Evolutionary conservation across 495 filamentous ascomycete species (phyloP).

Genomic region (Neurospora cerealis): DNA sequence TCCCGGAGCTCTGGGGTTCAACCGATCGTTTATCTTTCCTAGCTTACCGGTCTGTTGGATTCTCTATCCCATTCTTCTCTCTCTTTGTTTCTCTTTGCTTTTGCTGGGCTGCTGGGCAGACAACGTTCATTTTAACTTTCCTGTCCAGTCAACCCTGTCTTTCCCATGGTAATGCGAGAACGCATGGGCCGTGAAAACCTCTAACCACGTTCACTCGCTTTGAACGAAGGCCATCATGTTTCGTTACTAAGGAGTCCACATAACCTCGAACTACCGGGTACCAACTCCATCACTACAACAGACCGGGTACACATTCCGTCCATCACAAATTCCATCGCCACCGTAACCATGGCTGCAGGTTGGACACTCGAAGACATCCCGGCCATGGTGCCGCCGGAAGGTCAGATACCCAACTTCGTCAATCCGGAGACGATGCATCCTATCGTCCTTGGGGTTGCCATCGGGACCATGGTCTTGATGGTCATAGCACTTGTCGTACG

Average conservation of each 20-base stretch:
- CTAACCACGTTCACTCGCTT: not conserved
- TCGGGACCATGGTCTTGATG: slow-evolving; percentile 12
- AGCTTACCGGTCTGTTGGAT: not conserved
- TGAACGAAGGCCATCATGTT: not conserved
- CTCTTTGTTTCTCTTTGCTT: not conserved
- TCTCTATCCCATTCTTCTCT: not conserved
- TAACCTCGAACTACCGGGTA: not conserved
- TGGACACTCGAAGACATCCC: slow-evolving; percentile 8
- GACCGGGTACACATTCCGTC: not conserved
- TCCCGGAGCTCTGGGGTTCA: not conserved
- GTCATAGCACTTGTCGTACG: slow-evolving; percentile 8
- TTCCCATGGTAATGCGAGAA: not conserved
- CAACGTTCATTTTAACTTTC: not conserved
- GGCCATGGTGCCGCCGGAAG: slow-evolving; percentile 18
- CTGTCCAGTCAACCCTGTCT: not conserved
- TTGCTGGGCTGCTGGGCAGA: not conserved
- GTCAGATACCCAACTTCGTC: slow-evolving; percentile 11
- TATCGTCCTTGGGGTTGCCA: slow-evolving; percentile 8
- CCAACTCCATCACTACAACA: not conserved
- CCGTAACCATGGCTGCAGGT: not conserved
- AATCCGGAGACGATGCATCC: slow-evolving; percentile 12
- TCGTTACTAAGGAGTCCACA: not conserved
- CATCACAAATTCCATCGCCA: not conserved
- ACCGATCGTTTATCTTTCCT: not conserved
- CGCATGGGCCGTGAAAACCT: not conserved